Conservation (phyloP, 495 filamentous ascomycete species). For the Podospora pseudocomata region DNA sequence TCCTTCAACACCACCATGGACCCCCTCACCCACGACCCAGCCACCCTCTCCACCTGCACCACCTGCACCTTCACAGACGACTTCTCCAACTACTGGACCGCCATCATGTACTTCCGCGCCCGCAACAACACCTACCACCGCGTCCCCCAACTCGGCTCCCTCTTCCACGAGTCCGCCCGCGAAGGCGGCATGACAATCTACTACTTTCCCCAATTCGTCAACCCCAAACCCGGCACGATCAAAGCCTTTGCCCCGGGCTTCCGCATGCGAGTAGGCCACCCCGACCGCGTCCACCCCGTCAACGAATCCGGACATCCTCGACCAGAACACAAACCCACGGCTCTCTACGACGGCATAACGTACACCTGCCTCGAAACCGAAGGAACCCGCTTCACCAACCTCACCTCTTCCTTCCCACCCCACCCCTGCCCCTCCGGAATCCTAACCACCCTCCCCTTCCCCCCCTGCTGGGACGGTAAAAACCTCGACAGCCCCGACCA, state of each 20-base stretch:
- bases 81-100: slow-evolving; percentile 41
- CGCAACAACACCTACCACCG: slow-evolving; percentile 45
- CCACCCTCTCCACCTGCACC: slow-evolving; percentile 32
- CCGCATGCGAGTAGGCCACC: slow-evolving; percentile 47
- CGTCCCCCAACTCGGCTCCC: slow-evolving; percentile 25
- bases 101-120: slow-evolving; percentile 46
- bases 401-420: slow-evolving; percentile 31
- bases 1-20: slow-evolving; percentile 46
- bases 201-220: slow-evolving; percentile 34
- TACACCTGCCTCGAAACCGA: slow-evolving; percentile 38
- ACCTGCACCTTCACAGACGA: slow-evolving; percentile 25
- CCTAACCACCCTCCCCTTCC: slow-evolving; percentile 45
- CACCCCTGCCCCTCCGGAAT: slow-evolving; percentile 41
- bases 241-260: slow-evolving; percentile 29
- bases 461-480: slow-evolving; percentile 50
- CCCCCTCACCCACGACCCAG: slow-evolving; percentile 31
- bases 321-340: not conserved
- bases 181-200: slow-evolving; percentile 40
- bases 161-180: slow-evolving; percentile 18
- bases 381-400: slow-evolving; percentile 31
- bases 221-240: slow-evolving; percentile 20
- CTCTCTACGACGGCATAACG: slow-evolving; percentile 6
- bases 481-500: slow-evolving; percentile 51
- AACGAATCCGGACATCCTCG: not conserved
- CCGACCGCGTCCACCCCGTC: slow-evolving; percentile 29